Base-by-base conservation (phyloP, 2,329 filamentous ascomycete genomes). In the Epichloe aotearoae region DNA sequence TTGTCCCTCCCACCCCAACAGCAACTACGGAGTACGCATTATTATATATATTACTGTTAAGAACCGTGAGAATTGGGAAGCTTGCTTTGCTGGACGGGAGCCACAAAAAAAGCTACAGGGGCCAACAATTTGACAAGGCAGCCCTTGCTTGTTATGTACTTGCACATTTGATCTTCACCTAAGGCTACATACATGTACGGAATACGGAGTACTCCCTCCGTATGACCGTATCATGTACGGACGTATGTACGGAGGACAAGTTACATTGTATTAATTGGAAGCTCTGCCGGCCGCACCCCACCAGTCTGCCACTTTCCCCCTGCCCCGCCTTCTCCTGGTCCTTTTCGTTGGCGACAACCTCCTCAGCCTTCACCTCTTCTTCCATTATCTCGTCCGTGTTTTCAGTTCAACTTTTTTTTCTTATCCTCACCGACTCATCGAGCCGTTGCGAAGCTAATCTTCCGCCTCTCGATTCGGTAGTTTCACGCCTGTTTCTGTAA, bases 241-340 rank as follows among this genome's bases (percentile, higher is more conserved):
- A n/a, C 1, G 3, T 11, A 4, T 7, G 10, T 30, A 4, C 26
- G 26, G 8, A 30, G 26, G 26, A 30, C 26, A 26, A 26, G 23
- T 7, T 23, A 6, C 23, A 23, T 20, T 20, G 20, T 26, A 7
- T 26, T 7, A 26, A 7, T 26, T 33, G 43, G 43, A 15, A 47
- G 45, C 39, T 51, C 45, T 47, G 15, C 44, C 26, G 38, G 17
- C 39, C 39, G 33, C 19, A 41, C 45, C 45, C 50, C 45, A 47
- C 49, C 49, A 19, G 17, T 20, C 36, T 20, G 47, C 39, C 26
- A n/a, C 46, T 15, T 40, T 23, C 37, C 34, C 30, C 30, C 40
- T 52, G 46, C 50, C 50, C 50, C 50, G 46, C 50, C 45, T 52
- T 52, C 36, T 49, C 39, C 46, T 52, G 44, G 19, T 7, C 40